Evolutionary conservation across 23 red algal species (phyloP), one percentile per base, ranked within the genome.

Genomic region (Porphyridium purpureum): DNA sequence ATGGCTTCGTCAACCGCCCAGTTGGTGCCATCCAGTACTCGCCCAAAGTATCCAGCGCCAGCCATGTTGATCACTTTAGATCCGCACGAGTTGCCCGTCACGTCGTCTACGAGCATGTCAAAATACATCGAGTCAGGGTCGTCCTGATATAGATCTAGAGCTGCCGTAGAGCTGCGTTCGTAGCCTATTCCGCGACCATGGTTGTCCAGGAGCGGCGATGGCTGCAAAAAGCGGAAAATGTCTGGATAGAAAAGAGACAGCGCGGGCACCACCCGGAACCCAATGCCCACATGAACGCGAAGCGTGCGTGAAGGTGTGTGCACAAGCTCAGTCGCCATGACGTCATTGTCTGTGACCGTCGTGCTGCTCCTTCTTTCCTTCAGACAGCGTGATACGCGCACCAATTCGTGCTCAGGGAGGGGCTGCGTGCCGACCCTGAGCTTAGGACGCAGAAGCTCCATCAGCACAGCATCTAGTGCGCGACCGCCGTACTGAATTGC

Each of bases 401-500:
- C 38, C 17, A 11, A 11, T 11, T 44, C 38, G 38, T 17, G 11
- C 11, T 44, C 38, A 17, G 11, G 11, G 38, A 44, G 11, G 11
- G 11, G 11, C 38, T 44, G 17, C 17, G 17, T 44, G 17, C 17
- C 38, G 11, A 11, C 17, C 38, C 17, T 17, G 38, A 11, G 17
- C 11, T 44, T 11, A 11, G 11, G 38, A 44, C 17, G 11, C 38
- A 17, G 11, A 44, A 44, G 11, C 11, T 11, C 38, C 38, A 11
- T 11, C 11, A 44, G 11, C 38, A 17, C 38, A 17, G 38, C 38
- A 17, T 11, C 11, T 17, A 44, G 11, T 17, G 11, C 38, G 11
- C 38, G 11, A 11, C 53, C 53, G 15, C 53, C 53, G 3, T 21
- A 24, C 28, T 72, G 64, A 6, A 83, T 61, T 44, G 11, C 17